A percentile compares a stretch with the other conserved stretches of the same genome.
These are phyloP conservation scores for Rhododendron mucronatum DNA, from an alignment of 148 eudicot species.

Conservation along the genomic window DNA sequence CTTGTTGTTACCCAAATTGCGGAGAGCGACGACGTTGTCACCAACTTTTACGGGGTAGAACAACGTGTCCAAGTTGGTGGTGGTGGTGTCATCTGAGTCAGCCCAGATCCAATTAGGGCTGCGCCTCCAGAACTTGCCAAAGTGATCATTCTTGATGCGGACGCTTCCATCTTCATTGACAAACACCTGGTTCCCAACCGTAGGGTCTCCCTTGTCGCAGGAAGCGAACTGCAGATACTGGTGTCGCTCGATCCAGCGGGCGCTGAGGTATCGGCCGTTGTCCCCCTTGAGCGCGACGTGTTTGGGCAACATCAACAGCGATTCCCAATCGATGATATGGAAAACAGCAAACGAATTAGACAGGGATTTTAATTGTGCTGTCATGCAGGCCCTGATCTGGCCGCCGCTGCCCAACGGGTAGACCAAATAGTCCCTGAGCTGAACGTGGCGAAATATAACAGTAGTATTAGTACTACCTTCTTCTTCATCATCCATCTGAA, in stretches of 20 bases:
- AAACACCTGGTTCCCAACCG: slow-evolving; percentile 7
- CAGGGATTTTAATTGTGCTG: too few relatives aligned
- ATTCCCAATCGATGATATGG: too few relatives aligned
- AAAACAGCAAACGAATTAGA: too few relatives aligned
- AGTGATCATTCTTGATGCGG: slow-evolving; percentile 2
- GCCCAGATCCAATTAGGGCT: slow-evolving; percentile 18
- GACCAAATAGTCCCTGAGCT: too few relatives aligned
- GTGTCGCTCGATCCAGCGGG: neutral
- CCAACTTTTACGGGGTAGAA: slow-evolving; percentile 2
- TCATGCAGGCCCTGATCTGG: too few relatives aligned
- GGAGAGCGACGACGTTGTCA: slow-evolving; percentile 1
- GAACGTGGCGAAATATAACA: too few relatives aligned
- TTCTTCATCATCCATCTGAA: too few relatives aligned
- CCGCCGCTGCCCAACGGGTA: too few relatives aligned
- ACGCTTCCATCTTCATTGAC: slow-evolving; percentile 1
- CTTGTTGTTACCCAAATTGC: slow-evolving; percentile 5
- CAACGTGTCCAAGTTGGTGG: neutral
- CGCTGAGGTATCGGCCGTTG: neutral
- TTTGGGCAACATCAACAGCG: neutral
- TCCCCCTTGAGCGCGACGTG: neutral
- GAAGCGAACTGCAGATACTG: neutral
- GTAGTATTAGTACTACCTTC: too few relatives aligned
- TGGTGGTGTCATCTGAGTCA: neutral
- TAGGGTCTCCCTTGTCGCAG: neutral
- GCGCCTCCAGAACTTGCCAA: slow-evolving; percentile 11